Conservation (phyloP, 306 rosid genomes). For the Cucurbita ficifolia region DNA sequence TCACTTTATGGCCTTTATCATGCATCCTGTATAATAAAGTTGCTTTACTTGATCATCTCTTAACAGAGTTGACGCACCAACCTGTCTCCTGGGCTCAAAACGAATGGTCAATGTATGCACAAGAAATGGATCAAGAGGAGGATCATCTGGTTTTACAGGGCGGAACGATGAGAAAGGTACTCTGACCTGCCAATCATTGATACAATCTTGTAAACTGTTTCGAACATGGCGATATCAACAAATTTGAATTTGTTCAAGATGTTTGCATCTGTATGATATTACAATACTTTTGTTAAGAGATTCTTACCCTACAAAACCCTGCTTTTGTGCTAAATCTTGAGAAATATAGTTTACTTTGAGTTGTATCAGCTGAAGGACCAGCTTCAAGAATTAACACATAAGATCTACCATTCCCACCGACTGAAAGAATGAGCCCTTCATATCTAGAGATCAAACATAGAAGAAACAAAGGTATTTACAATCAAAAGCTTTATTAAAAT, state of each 20-base stretch:
- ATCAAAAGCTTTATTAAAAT: background rate
- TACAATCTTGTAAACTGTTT: background rate
- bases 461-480: background rate
- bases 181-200: slow-evolving; percentile 55
- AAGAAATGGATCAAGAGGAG: slow-evolving; percentile 80
- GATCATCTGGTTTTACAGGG: slow-evolving; percentile 84
- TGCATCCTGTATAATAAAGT: background rate
- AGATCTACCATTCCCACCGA: slow-evolving; percentile 93
- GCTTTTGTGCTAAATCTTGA: slow-evolving; percentile 76
- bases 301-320: slow-evolving; percentile 85
- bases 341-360: slow-evolving; percentile 81
- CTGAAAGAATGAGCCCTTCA: slow-evolving; percentile 90
- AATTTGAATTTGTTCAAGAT: background rate
- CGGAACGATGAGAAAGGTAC: slow-evolving; percentile 92
- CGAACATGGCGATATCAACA: background rate
- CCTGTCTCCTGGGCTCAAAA: slow-evolving; percentile 98
- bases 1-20: background rate
- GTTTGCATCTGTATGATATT: background rate
- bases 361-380: slow-evolving; percentile 63
- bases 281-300: background rate
- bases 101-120: slow-evolving; percentile 90
- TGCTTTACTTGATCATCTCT: background rate
- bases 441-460: slow-evolving; percentile 35
- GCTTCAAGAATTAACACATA: slow-evolving; percentile 80
- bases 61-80: slow-evolving; percentile 16